Evolutionary conservation across 805 yeast species (phyloP).

Genomic region (Zygosaccharomyces rouxii): DNA sequence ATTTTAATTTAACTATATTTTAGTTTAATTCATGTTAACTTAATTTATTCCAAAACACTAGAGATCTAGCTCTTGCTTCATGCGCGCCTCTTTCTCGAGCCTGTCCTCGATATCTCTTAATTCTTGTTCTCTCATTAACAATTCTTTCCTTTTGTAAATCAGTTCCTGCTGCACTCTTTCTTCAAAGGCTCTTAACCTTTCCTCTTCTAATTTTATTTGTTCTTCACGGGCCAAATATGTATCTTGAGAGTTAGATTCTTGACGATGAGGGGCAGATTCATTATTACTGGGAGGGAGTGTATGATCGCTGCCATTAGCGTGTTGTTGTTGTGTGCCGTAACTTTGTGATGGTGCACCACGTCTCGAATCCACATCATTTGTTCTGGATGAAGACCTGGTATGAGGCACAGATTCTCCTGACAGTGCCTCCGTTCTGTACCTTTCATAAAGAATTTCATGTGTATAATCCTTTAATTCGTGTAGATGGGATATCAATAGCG

Average conservation of each 20-base stretch:
- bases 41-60: not conserved
- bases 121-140: constrained; percentile 79
- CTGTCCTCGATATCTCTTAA: constrained; percentile 75
- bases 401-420: constrained; percentile 46
- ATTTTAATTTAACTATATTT: not conserved
- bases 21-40: not conserved
- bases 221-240: constrained; percentile 71
- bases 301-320: not conserved
- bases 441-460: constrained; percentile 81
- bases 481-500: constrained; percentile 76
- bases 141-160: constrained; percentile 72
- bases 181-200: constrained; percentile 78
- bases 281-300: constrained; percentile 11
- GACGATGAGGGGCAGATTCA: constrained; percentile 14
- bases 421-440: constrained; percentile 82
- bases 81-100: constrained; percentile 51
- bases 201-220: constrained; percentile 85
- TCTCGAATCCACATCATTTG: constrained; percentile 17
- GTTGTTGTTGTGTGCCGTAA: constrained; percentile 3
- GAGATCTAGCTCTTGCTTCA: constrained; percentile 24
- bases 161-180: constrained; percentile 86
- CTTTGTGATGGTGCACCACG: constrained; percentile 14
- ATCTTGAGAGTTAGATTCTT: constrained; percentile 30
- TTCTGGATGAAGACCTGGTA: constrained; percentile 24
- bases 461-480: constrained; percentile 86